phyloP scores from a whole-genome alignment of 345 rosid genomes.

The Capsella bursapastoris region DNA sequence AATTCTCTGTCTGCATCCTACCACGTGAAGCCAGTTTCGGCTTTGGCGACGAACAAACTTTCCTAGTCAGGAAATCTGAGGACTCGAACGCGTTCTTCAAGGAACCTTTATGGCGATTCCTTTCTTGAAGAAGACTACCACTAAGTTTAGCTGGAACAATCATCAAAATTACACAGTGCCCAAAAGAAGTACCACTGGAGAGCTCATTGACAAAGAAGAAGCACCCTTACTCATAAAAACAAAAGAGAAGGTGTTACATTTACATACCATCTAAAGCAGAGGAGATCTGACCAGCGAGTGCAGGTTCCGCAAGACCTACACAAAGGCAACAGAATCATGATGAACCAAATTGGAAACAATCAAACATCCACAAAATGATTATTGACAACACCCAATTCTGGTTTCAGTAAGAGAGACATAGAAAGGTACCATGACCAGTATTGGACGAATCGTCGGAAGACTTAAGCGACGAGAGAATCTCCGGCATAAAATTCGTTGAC shows the following conservation, averaged over 20 bases:
- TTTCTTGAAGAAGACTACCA: background rate
- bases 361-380: too few species aligned
- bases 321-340: background rate
- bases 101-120: background rate
- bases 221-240: background rate
- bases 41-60: background rate
- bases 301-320: conserved; percentile 8
- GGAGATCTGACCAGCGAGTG: conserved; percentile 32
- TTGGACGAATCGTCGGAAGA: conserved; percentile 6
- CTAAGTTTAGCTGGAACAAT: conserved; percentile 18
- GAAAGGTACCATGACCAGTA: conserved; percentile 27
- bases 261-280: conserved; percentile 32
- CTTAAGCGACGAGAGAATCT: conserved; percentile 7
- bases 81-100: conserved; percentile 26
- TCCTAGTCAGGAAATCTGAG: conserved; percentile 44
- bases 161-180: background rate
- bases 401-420: background rate
- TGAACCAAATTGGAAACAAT: background rate
- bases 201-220: background rate
- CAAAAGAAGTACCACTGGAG: background rate
- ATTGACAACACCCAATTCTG: too few species aligned
- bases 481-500: conserved; percentile 15
- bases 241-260: background rate
- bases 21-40: conserved; percentile 51
- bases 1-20: conserved; percentile 58